These are phyloP conservation scores for Sporothrix sp. DNA, from an alignment of 2,329 filamentous ascomycete species.

Conservation along the genomic window DNA sequence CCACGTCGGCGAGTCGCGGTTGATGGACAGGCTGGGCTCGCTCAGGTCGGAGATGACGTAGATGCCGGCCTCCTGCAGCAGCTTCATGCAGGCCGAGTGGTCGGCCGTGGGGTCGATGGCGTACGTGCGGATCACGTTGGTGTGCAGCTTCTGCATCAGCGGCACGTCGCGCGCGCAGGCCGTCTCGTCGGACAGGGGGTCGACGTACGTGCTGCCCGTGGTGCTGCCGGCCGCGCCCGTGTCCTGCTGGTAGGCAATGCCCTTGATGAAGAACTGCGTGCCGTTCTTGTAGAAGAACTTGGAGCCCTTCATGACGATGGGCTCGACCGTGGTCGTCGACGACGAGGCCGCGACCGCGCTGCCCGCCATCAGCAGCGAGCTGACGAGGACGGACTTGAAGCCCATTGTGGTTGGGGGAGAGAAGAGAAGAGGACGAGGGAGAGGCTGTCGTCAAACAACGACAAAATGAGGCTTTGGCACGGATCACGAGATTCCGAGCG, in stretches of 20 bases:
- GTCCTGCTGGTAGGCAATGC: slow-evolving; percentile 91
- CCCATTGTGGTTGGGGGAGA: slow-evolving; percentile 16
- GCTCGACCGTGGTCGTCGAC: slow-evolving; percentile 31
- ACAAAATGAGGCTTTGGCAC: background rate
- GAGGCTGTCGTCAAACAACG: slow-evolving; percentile 3
- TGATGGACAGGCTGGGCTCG: slow-evolving; percentile 73
- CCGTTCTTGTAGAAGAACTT: slow-evolving; percentile 74
- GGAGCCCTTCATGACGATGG: slow-evolving; percentile 55
- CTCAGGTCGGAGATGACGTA: slow-evolving; percentile 90
- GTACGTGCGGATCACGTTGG: slow-evolving; percentile 93
- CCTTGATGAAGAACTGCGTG: slow-evolving; percentile 68
- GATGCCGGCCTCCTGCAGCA: slow-evolving; percentile 77
- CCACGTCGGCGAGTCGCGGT: slow-evolving; percentile 72
- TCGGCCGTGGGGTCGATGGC: slow-evolving; percentile 71
- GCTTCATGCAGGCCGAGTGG: slow-evolving; percentile 76
- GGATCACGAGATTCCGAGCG: background rate
- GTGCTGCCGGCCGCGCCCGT: slow-evolving; percentile 46
- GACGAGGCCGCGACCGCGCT: slow-evolving; percentile 25
- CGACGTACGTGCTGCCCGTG: slow-evolving; percentile 52
- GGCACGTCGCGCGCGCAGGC: slow-evolving; percentile 80
- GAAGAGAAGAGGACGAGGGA: background rate
- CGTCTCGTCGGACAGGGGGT: slow-evolving; percentile 66
- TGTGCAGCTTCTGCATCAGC: slow-evolving; percentile 64
- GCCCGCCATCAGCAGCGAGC: slow-evolving; percentile 28
- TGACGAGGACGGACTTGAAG: slow-evolving; percentile 27